These are phyloP conservation scores for Globisporangium viniferum DNA, from an alignment of 352 stramenopile genomes.

Conservation along the genomic window DNA sequence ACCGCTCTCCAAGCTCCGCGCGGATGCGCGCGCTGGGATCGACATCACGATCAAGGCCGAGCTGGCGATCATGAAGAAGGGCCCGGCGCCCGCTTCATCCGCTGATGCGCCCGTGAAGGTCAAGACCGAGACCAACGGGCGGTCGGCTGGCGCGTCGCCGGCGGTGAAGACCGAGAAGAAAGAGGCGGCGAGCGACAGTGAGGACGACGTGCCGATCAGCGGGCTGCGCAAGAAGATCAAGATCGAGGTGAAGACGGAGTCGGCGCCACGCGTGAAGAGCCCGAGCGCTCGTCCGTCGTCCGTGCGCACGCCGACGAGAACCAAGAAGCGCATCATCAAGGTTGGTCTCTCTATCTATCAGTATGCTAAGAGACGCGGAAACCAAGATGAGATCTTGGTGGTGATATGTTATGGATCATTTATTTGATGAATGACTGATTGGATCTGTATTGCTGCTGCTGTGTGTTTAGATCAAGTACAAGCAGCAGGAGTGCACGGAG, in stretches of 20 bases:
- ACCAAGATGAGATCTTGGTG: constrained; percentile 8
- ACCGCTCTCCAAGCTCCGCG: constrained; percentile 64
- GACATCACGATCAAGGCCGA: constrained; percentile 24
- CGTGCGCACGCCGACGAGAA: constrained; percentile 16
- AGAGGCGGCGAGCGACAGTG: constrained; percentile 50
- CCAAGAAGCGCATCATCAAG: constrained; percentile 69
- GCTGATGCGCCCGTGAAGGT: not conserved
- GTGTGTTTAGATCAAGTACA: constrained; percentile 62
- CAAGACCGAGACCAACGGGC: constrained; percentile 22
- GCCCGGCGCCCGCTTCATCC: not conserved
- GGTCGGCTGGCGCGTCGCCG: not conserved
- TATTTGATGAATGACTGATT: constrained; percentile 5
- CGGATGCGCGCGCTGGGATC: constrained; percentile 20
- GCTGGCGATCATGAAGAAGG: constrained; percentile 16
- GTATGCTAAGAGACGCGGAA: too few relatives aligned
- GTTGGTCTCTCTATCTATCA: constrained; percentile 15
- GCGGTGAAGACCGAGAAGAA: constrained; percentile 36
- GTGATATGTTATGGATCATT: not conserved
- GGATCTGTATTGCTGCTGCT: not conserved
- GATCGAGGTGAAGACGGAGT: constrained; percentile 24
- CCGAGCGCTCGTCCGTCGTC: constrained; percentile 11
- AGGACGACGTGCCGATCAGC: constrained; percentile 75
- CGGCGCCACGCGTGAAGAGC: constrained; percentile 22
- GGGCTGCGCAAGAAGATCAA: constrained; percentile 67
- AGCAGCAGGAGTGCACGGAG: constrained; percentile 83